Evolutionary conservation across 352 stramenopile species (phyloP).

Genomic region (Globisporangium middletonii): DNA sequence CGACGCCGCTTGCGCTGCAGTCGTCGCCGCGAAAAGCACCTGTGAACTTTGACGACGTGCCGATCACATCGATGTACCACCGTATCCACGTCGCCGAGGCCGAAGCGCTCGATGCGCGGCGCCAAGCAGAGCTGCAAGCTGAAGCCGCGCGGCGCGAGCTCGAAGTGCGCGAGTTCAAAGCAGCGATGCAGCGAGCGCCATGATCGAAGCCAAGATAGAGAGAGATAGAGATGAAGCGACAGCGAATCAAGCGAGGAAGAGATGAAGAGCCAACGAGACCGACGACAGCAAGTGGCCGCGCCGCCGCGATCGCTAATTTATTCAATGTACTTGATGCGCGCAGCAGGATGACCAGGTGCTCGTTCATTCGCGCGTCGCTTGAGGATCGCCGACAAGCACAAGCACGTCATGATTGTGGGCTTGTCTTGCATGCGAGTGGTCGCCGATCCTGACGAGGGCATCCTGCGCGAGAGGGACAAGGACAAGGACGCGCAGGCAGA

Average conservation of each 20-base stretch:
- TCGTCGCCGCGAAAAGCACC: slow-evolving; percentile 17
- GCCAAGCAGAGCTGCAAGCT: slow-evolving; percentile 32
- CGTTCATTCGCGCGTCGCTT: too few species aligned
- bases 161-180: slow-evolving; percentile 64
- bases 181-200: slow-evolving; percentile 18
- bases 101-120: slow-evolving; percentile 36
- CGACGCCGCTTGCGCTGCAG: background rate
- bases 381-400: too few species aligned
- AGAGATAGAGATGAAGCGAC: background rate
- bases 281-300: too few species aligned
- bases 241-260: background rate
- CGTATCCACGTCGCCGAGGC: slow-evolving; percentile 53
- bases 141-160: slow-evolving; percentile 44
- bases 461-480: too few species aligned
- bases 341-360: too few species aligned
- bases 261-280: background rate
- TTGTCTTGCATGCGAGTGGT: too few species aligned
- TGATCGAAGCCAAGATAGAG: background rate
- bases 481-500: too few species aligned
- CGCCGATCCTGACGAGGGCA: too few species aligned
- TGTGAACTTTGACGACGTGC: slow-evolving; percentile 48
- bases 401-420: too few species aligned
- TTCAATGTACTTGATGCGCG: too few species aligned
- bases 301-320: too few species aligned
- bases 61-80: slow-evolving; percentile 74